Base-by-base conservation (phyloP, 2,329 filamentous ascomycete genomes). In the Aspergillus tamarii region DNA sequence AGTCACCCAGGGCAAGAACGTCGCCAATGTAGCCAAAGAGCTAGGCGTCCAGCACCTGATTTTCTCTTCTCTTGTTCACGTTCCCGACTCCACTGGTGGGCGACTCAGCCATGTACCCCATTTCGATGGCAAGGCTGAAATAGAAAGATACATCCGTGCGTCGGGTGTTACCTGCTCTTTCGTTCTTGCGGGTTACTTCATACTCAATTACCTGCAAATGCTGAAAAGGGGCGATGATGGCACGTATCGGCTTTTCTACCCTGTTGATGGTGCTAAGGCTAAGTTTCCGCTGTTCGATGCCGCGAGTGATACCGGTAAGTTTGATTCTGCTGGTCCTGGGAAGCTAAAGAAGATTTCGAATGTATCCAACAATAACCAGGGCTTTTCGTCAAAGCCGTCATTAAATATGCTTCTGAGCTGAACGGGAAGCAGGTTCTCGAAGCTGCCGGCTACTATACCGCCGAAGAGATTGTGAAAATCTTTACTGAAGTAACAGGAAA, bases 281-380 rank as follows among this genome's bases (percentile, higher is more conserved):
- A 67, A 72, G 52, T 61, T 85, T 3, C 83, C 84, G 0, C 70
- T 82, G 45, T 76, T 86, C 60, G 82, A 84, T 62, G 77, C 78
- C 19, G 74, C 72, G 1, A 69, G 32, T 3, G 67, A 69, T 59
- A 65, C 62, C 11, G 67, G 67, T 69, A 62, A 3, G 62, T 41
- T 32, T 16, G 16, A 9, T 41, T 41, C 8, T 19, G 3, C 39
- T 9, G 16, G 7, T 41, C 39, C 39, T n/a, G 4, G 7, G 39
- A 41, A 41, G 3, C 39, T 19, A 19, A n/a, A 19, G 46, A 8
- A 26, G 46, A 8, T 7, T 10, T 16, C n/a, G 26, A 19, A 16
- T 19, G 4, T 28, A 30, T 30, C 21, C 23, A 50, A 16, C 36
- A 14, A 14, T 23, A 8, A 53, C 7, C 8, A 66, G 64, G 64